Base-by-base conservation (phyloP, 1,284 basidiomycete species). In the Pterulicium gracile region DNA sequence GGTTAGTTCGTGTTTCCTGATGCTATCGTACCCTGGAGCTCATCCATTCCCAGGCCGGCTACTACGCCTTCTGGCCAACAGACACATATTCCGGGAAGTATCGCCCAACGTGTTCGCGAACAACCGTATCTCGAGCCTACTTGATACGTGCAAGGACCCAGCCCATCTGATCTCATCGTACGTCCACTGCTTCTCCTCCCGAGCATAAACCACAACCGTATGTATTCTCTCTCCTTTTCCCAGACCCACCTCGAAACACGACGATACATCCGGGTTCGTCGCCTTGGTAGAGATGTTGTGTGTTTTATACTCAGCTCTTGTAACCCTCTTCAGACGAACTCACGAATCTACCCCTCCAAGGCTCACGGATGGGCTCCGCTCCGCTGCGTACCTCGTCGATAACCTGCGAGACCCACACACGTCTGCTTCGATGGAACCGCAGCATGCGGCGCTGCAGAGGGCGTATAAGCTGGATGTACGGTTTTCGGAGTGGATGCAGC, bases 211-310 rank as follows among this genome's bases (percentile, higher is more conserved):
- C n/a, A n/a, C n/a, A n/a, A n/a, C n/a, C n/a, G n/a, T n/a, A n/a
- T n/a, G n/a, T n/a, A n/a, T n/a, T n/a, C n/a, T n/a, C n/a, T n/a
- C 27, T 32, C 27, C 10, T 32, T 41, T 15, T n/a, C 18, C 10
- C 39, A 41, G 39, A 14, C 56, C 56, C 2, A 51, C 52, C 5
- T 50, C 52, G 41, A 61, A 61, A 47, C 56, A 59, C 48, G 52
- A 52, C 20, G 55, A 53, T 18, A 58, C 55, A 4, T 48, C 53
- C 7, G 59, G 59, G 10, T 35, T 55, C 19, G 49, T 54, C 14
- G 57, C 53, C 2, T 24, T 54, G 17, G 45, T 59, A 3, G 55
- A 55, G 23, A 36, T 58, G 51, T 27, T 56, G 61, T 53, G 51
- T 44, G 50, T 51, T 32, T 32, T 48, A 3, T 45, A 42, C 21